Evolutionary conservation across 768 basidiomycete species (phyloP).

Genomic region (Phlebiopsis gigantea): DNA sequence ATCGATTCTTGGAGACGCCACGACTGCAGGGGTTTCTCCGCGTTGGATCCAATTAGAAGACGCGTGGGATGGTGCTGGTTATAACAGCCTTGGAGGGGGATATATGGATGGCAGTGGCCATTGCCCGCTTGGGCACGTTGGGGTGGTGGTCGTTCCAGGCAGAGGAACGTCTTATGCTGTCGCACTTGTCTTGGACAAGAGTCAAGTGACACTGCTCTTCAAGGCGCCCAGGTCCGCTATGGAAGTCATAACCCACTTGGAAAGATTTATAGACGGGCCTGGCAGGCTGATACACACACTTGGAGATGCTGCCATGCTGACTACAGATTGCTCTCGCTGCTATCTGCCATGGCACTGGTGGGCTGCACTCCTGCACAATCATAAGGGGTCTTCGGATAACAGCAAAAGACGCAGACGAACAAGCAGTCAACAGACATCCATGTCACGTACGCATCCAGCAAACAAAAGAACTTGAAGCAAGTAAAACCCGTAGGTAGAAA

Average conservation of each 20-base stretch:
- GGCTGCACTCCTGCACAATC: too few species aligned
- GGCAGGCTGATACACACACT: too few species aligned
- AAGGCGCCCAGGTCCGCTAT: too few species aligned
- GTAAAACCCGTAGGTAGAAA: neutral
- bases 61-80: neutral
- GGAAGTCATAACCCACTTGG: too few species aligned
- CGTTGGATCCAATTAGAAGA: neutral
- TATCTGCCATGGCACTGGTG: too few species aligned
- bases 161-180: neutral
- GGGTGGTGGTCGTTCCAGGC: neutral
- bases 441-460: too few species aligned
- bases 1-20: slow-evolving; percentile 2
- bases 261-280: too few species aligned
- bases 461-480: neutral
- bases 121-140: neutral
- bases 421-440: too few species aligned
- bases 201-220: neutral
- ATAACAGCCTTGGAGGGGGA: neutral
- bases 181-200: neutral
- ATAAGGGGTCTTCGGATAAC: too few species aligned
- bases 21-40: neutral
- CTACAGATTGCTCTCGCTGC: too few species aligned
- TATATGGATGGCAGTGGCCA: neutral
- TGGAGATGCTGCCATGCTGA: too few species aligned
- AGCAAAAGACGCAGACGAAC: too few species aligned